Conservation (phyloP, 2,329 filamentous ascomycete species). For the Ceratocystis harringtonii region DNA sequence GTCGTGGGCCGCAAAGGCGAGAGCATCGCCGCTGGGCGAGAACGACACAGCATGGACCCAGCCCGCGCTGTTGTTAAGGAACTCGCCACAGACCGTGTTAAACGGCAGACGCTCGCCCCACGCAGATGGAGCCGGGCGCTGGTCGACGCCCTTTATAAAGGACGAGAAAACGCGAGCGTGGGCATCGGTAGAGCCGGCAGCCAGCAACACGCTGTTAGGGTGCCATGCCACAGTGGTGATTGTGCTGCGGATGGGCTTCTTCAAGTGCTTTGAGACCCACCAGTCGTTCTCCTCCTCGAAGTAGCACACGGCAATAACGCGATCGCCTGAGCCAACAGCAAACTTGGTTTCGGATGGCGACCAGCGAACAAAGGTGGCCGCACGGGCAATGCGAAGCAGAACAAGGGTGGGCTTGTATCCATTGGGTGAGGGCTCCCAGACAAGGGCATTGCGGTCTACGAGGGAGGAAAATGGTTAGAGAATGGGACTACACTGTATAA, state of each 20-base stretch:
- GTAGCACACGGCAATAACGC: constrained; percentile 93
- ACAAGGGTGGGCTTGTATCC: constrained; percentile 97
- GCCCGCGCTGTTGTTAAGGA: constrained; percentile 84
- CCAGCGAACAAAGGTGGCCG: constrained; percentile 94
- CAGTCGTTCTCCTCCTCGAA: constrained; percentile 99
- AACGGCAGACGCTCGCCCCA: constrained; percentile 96
- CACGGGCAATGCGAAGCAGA: constrained; percentile 89
- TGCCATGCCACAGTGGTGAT: constrained; percentile 94
- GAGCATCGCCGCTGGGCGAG: constrained; percentile 79
- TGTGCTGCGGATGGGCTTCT: constrained; percentile 96
- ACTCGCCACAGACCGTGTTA: constrained; percentile 97
- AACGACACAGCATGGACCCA: constrained; percentile 94
- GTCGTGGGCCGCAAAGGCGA: constrained; percentile 90
- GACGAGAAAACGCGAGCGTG: constrained; percentile 88
- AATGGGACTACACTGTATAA: not conserved
- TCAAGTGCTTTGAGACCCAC: constrained; percentile 99
- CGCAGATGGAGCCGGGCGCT: constrained; percentile 65
- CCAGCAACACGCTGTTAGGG: constrained; percentile 88
- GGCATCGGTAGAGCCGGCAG: constrained; percentile 91
- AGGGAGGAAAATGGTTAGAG: not conserved
- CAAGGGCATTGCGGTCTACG: constrained; percentile 85
- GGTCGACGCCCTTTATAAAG: constrained; percentile 91
- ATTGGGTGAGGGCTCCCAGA: constrained; percentile 85
- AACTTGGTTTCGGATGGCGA: constrained; percentile 95
- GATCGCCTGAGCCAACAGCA: constrained; percentile 87